Conservation (phyloP, 2,329 filamentous ascomycete genomes). For the Scytalidium sp. region DNA sequence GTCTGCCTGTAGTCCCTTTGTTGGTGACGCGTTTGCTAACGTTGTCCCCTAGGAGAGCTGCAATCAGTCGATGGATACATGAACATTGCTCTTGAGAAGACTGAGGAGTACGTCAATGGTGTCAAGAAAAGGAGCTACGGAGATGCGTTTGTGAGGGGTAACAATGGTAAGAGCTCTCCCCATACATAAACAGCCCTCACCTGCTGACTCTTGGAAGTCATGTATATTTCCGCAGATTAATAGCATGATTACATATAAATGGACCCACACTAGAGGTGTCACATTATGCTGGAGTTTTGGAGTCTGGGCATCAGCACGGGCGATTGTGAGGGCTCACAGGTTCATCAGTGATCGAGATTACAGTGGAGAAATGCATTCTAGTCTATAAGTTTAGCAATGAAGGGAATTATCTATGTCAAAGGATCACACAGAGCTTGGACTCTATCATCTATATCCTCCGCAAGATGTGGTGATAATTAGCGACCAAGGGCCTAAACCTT, state of each 20-base stretch:
- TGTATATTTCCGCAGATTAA: constrained; percentile 31
- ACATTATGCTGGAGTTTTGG: not conserved
- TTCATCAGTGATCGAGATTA: not conserved
- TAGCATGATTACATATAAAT: not conserved
- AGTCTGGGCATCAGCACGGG: not conserved
- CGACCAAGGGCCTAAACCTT: constrained; percentile 30
- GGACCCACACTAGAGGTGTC: not conserved
- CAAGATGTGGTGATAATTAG: not conserved
- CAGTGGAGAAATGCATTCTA: not conserved
- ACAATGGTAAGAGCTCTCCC: constrained; percentile 67
- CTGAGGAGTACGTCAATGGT: constrained; percentile 86
- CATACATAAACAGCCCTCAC: not conserved
- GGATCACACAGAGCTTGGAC: not conserved
- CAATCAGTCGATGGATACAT: constrained; percentile 99
- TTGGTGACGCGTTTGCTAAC: constrained; percentile 11
- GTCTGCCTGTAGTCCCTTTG: constrained; percentile 43
- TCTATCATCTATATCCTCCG: constrained; percentile 30
- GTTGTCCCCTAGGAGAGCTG: constrained; percentile 66
- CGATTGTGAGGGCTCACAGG: not conserved
- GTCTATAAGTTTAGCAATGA: not conserved
- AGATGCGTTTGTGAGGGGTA: constrained; percentile 92
- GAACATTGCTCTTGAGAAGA: constrained; percentile 98
- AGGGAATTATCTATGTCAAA: not conserved
- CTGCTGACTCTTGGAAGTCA: constrained; percentile 13
- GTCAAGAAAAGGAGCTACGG: constrained; percentile 80